Evolutionary conservation across 2,329 filamentous ascomycete genomes (phyloP), one percentile per base, ranked within the genome.

Genomic region (Curvularia spicifera): DNA sequence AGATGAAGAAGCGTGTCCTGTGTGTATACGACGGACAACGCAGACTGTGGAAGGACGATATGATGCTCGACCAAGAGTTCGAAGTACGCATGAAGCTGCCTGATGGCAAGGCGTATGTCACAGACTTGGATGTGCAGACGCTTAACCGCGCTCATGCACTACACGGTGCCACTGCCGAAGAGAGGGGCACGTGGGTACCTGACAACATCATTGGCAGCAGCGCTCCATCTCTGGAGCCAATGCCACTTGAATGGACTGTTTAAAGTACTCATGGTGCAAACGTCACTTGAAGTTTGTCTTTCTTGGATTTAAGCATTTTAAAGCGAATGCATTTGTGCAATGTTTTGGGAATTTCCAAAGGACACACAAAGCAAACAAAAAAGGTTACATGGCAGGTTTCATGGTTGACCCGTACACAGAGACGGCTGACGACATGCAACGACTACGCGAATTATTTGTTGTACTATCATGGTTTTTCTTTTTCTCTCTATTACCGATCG

Each of bases 51-150:
- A 98, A 98, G 82, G 95, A 99, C 74, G 95, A 99, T 79, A 95
- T 98, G 92, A 96, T 97, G 93, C 88, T 99, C 49, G 92, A 93
- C 68, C 93, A 91, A 15, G 93, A 97, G 69, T 93, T 95, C 71
- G 95, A 99, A 79, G 92, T 98, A 37, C 91, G 94, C 72, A 84
- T 97, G 76, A 88, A 88, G 77, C 84, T 97, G 60, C 71, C 72
- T 1, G 74, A 74, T 18, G 85, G 85, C 24, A 89, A 91, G 72
- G 86, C 86, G 71, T 98, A 96, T 74, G 89, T 97, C 39, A 98
- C 94, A 6, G 95, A 98, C 73, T 83, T 99, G 44, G 95, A 98
- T 72, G 87, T 97, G 50, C 89, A 95, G 80, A 97, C 93, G 1
- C 78, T 98, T 74, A 89, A 90, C 76, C 87, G 94, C 31, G 92